Evolutionary conservation across 108 stramenopile species (phyloP).

Genomic region (Cyclotella atomus): DNA sequence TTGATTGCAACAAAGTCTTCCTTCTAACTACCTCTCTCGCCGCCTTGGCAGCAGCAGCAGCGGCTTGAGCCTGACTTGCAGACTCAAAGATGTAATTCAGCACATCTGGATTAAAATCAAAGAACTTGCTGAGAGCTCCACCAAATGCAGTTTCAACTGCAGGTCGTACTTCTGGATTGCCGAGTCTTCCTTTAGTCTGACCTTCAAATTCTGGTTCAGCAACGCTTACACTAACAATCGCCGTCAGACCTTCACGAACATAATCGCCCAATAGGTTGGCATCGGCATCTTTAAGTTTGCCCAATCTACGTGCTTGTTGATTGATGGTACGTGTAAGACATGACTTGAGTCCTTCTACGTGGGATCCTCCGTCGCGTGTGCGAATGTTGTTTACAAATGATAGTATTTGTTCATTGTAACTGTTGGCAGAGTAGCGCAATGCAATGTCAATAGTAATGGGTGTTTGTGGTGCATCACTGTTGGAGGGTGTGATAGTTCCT

Average conservation of each 20-base stretch:
- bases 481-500: constrained; percentile 36
- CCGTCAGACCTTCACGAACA: constrained; percentile 92
- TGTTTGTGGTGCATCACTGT: constrained; percentile 29
- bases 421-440: constrained; percentile 88
- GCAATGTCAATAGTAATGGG: constrained; percentile 83
- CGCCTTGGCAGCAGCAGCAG: constrained; percentile 91
- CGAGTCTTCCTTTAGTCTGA: constrained; percentile 95
- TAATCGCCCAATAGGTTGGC: constrained; percentile 90
- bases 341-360: constrained; percentile 92
- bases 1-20: constrained; percentile 88
- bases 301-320: constrained; percentile 68
- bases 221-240: constrained; percentile 88
- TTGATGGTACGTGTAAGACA: constrained; percentile 89
- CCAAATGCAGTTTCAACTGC: constrained; percentile 86
- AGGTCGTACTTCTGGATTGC: constrained; percentile 92
- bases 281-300: constrained; percentile 78
- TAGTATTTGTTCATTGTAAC: constrained; percentile 89
- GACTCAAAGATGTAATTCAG: constrained; percentile 85
- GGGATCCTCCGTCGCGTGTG: constrained; percentile 94
- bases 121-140: constrained; percentile 79
- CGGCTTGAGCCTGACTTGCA: constrained; percentile 86
- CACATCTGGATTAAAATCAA: constrained; percentile 90
- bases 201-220: constrained; percentile 97
- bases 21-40: constrained; percentile 94
- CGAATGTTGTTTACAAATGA: constrained; percentile 95